Evolutionary conservation across 1,139 yeast genomes (phyloP).

Genomic region (Kodamaea sp.): DNA sequence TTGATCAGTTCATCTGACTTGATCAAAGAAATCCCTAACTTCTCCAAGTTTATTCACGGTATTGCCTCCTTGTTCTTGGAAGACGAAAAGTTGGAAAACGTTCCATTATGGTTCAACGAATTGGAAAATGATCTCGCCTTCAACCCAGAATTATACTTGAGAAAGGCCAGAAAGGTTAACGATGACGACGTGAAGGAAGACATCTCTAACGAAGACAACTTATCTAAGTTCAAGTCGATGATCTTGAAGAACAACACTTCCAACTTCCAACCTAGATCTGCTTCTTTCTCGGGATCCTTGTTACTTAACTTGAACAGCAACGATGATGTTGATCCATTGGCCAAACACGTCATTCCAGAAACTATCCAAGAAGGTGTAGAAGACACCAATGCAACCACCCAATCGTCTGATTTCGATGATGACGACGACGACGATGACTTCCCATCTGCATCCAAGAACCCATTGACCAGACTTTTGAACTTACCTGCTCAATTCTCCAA

Average conservation of each 20-base stretch:
- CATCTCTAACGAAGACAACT: conserved; percentile 50
- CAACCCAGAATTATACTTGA: conserved; percentile 19
- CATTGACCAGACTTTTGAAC: conserved; percentile 25
- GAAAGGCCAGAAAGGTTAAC: conserved; percentile 54
- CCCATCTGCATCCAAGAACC: conserved; percentile 19
- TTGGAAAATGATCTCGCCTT: conserved; percentile 52
- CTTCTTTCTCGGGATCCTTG: conserved; percentile 45
- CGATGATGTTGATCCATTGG: conserved; percentile 10
- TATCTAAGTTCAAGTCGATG: conserved; percentile 47
- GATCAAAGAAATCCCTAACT: conserved; percentile 88
- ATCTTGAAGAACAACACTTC: conserved; percentile 33
- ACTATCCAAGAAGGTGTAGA: conserved; percentile 12
- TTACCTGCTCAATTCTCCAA: conserved; percentile 38
- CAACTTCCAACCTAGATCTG: conserved; percentile 38
- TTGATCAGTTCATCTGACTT: conserved; percentile 72
- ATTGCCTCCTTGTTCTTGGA: conserved; percentile 84
- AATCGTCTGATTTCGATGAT: conserved; percentile 41
- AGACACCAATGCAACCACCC: conserved; percentile 17
- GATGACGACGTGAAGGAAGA: conserved; percentile 74
- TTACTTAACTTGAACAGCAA: conserved; percentile 18
- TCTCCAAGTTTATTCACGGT: conserved; percentile 89
- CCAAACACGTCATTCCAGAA: conserved; percentile 7
- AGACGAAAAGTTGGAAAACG: conserved; percentile 83
- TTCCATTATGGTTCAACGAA: conserved; percentile 95
- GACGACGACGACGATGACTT: conserved; percentile 48